phyloP scores from a whole-genome alignment of 495 filamentous ascomycete species.

The Neurospora pannonica region DNA sequence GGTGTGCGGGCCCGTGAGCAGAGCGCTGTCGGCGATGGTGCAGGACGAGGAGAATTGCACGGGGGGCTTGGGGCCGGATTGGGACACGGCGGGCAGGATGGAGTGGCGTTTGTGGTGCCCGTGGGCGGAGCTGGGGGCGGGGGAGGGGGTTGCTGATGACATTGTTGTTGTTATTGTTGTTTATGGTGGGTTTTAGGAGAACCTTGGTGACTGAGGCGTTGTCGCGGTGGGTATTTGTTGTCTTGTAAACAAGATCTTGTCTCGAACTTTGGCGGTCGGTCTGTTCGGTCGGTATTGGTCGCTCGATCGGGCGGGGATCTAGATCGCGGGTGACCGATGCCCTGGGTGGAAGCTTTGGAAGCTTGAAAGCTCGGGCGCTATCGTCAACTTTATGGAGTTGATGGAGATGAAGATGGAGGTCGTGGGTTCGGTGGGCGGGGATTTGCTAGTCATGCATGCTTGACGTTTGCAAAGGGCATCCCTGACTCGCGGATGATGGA shows the following conservation, averaged over 20 bases:
- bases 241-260: neutral
- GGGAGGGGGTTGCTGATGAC: conserved; percentile 6
- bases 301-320: neutral
- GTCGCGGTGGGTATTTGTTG: neutral
- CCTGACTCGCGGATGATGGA: neutral
- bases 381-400: neutral
- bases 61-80: conserved; percentile 49
- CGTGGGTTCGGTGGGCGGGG: neutral
- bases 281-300: neutral
- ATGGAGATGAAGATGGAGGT: neutral
- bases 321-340: neutral
- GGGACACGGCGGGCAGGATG: conserved; percentile 32
- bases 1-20: conserved; percentile 59
- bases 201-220: neutral
- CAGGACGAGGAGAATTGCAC: conserved; percentile 59
- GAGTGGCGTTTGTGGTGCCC: conserved; percentile 40
- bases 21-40: conserved; percentile 66
- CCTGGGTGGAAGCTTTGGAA: neutral
- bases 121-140: conserved; percentile 6
- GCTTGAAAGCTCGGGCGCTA: neutral
- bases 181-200: neutral
- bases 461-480: neutral
- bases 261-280: neutral
- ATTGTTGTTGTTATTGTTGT: neutral
- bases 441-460: neutral